Percentiles rank a stretch among this genome's conserved stretches.
Evolutionary conservation across 179 eudicot genomes (phyloP).

Genomic region (Beta lomatogona): DNA sequence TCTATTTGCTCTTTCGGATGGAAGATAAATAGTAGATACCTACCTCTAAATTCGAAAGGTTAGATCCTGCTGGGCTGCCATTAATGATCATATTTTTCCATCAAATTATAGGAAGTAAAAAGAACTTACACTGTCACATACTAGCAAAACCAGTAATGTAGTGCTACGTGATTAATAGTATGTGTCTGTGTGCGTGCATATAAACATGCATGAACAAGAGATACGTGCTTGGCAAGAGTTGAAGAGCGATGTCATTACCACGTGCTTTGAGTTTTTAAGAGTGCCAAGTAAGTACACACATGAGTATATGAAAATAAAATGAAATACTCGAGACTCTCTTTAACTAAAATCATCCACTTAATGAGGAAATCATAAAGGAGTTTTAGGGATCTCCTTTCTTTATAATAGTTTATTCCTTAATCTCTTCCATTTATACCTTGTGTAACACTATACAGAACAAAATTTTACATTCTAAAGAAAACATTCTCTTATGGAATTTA

Average conservation of each 20-base stretch:
- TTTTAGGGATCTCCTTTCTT: too few relatives aligned
- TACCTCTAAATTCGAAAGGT: conserved; percentile 44
- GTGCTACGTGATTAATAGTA: neutral
- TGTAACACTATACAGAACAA: too few relatives aligned
- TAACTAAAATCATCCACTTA: too few relatives aligned
- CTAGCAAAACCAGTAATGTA: neutral
- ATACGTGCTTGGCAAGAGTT: conserved; percentile 47
- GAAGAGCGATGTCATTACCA: conserved; percentile 65
- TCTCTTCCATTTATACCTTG: too few relatives aligned
- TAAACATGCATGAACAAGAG: neutral
- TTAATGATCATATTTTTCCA: neutral
- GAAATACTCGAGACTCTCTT: neutral
- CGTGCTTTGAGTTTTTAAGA: conserved; percentile 60
- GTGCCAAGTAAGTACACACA: conserved; percentile 61
- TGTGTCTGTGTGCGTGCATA: neutral
- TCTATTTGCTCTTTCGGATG: neutral
- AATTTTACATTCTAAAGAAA: too few relatives aligned
- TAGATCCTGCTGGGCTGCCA: conserved; percentile 43
- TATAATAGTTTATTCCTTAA: too few relatives aligned
- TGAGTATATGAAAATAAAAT: neutral
- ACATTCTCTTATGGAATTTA: too few relatives aligned
- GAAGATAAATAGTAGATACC: neutral
- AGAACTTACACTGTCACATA: neutral
- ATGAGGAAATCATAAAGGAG: neutral
- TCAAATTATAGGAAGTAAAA: neutral